Percentiles rank a stretch among this genome's conserved stretches.
phyloP scores from a whole-genome alignment of 306 rosid species.

The Rubus idaeus region DNA sequence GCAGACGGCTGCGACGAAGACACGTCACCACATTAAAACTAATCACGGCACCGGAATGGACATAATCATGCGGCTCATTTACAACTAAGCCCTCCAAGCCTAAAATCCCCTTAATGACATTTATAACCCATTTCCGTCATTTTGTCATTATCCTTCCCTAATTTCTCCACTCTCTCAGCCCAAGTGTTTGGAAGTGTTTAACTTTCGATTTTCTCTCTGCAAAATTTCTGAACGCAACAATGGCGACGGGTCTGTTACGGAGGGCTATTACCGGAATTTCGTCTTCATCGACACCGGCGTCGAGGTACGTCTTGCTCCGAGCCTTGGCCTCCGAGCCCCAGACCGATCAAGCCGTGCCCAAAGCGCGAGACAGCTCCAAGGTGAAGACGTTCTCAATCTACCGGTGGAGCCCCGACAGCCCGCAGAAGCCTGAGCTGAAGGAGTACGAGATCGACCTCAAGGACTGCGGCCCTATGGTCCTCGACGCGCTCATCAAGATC shows the following conservation, averaged over 20 bases:
- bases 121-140: slow-evolving; percentile 32
- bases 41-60: slow-evolving; percentile 22
- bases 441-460: slow-evolving; percentile 75
- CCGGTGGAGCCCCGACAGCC: slow-evolving; percentile 84
- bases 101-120: neutral
- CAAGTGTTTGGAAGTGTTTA: neutral
- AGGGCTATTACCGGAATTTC: slow-evolving; percentile 43
- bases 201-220: neutral
- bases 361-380: slow-evolving; percentile 24
- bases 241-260: slow-evolving; percentile 70
- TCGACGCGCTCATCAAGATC: slow-evolving; percentile 90
- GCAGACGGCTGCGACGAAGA: neutral
- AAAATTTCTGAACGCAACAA: slow-evolving; percentile 15
- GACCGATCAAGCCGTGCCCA: slow-evolving; percentile 51
- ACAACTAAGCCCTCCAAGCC: slow-evolving; percentile 21
- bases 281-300: slow-evolving; percentile 30
- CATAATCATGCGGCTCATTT: neutral
- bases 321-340: slow-evolving; percentile 62
- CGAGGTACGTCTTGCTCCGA: slow-evolving; percentile 37
- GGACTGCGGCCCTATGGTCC: slow-evolving; percentile 98
- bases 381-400: slow-evolving; percentile 82
- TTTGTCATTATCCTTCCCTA: neutral
- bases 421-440: slow-evolving; percentile 75
- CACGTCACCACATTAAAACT: slow-evolving; percentile 38
- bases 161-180: neutral